Base-by-base conservation (phyloP, 768 basidiomycete genomes). In the Megacollybia marginata region DNA sequence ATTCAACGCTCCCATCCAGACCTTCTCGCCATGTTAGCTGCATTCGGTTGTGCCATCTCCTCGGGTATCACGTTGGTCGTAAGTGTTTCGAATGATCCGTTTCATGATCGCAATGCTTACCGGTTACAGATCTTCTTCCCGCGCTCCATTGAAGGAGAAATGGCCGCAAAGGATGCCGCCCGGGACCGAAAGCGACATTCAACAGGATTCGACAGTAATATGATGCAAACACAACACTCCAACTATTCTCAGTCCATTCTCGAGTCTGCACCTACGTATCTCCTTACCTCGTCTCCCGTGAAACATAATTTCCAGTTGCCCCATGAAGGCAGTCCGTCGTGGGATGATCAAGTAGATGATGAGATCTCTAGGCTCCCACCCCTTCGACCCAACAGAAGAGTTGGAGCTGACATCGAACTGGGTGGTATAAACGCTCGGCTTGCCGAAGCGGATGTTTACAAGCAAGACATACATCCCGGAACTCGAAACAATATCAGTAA, bases 41-140 rank as follows among this genome's bases (percentile, higher is more conserved):
- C 65, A 0, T 69, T 90, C 43, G 86, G 86, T 5, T 76, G 73
- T 48, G 59, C 73, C 33, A 70, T 88, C 35, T 88, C 87, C 2
- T 89, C 87, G 0, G 83, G 72, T 5, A 74, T 89, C 51, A 91
- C 88, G 0, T 75, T 91, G 18, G 73, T 88, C 42, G 87, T 88
- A 64, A 48, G 72, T 65, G 28, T 9, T 34, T 11, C 33, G 20
- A 33, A 6, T 34, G 23, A 38, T 35, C 44, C 5, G 19, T 48
- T 12, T 47, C n/a, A 28, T 42, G n/a, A 48, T 16, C 23, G 48
- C 34, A 3, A 18, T 31, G 18, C 9, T 28, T 28, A 28, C 23
- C 5, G 13, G 3, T 10, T 42, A 31, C 53, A 88, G 86, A 85
- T 90, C 33, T 91, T 91, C 73, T 91, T 90, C 69, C 88, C 88